Evolutionary conservation across 306 rosid genomes (phyloP).

Genomic region (Quercus berberidifolia): DNA sequence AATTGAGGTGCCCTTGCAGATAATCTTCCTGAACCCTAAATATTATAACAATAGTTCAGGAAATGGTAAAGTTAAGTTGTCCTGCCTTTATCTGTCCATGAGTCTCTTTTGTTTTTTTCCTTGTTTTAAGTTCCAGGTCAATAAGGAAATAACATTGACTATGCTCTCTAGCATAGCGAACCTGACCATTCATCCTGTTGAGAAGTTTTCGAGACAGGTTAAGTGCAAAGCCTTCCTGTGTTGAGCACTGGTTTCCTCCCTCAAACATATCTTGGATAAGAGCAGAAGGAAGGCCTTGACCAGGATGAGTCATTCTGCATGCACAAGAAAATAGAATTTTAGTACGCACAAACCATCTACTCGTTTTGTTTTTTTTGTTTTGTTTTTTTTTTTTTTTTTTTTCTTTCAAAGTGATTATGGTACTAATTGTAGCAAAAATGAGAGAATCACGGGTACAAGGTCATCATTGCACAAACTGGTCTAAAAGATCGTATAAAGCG

Average conservation of each 20-base stretch:
- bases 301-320: constrained; percentile 70
- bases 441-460: not conserved
- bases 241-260: constrained; percentile 52
- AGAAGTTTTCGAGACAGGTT: constrained; percentile 68
- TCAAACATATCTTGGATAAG: constrained; percentile 62
- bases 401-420: not conserved
- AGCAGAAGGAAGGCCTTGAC: constrained; percentile 58
- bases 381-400: not conserved
- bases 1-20: not conserved
- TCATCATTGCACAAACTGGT: not conserved
- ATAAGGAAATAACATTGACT: constrained; percentile 59
- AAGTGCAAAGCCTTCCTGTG: constrained; percentile 72
- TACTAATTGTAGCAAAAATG: not conserved
- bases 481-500: not conserved
- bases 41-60: not conserved
- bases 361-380: not conserved
- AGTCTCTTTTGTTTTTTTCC: constrained; percentile 32
- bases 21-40: not conserved
- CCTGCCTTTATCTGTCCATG: constrained; percentile 26
- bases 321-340: constrained; percentile 13
- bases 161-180: constrained; percentile 59
- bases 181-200: constrained; percentile 59
- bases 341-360: constrained; percentile 1
- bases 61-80: not conserved
- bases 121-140: constrained; percentile 51